Base-by-base conservation (phyloP, 169 alveolate genomes). In the Eimeria praecox region DNA sequence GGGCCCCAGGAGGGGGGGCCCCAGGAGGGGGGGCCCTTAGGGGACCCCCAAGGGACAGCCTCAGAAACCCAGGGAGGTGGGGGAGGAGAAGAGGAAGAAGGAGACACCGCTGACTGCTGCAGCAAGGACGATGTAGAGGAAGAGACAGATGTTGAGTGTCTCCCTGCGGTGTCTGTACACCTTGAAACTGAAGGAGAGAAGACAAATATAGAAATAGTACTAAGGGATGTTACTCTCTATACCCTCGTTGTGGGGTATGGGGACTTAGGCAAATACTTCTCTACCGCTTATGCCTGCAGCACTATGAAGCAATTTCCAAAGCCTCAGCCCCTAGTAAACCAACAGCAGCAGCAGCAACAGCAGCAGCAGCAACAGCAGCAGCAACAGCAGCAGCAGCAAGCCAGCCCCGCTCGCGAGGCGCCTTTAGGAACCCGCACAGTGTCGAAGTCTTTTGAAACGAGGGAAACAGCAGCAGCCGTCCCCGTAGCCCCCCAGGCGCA, bases 151-250 rank as follows among this genome's bases (percentile, higher is more conserved):
- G 73, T 12, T 8, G 52, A 35, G 0, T 78, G 88, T 20, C 77
- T 69, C 42, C 92, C 95, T 18, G 95, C 95, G 3, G 40, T 92
- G 85, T 52, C 87, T n/a, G 40, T 92, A 35, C 91, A 80, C 52
- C 66, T 92, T 64, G 85, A 35, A n/a, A 78, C 95, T 1, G 87
- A 85, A 8, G 38, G 35, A 4, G 87, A 78, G 20, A 73, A 52
- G 46, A 86, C 77, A 10, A 59, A 38, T 54, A 66, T 97, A 27
- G 97, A 96, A 9, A 83, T 96, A 38, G 90, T 75, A 75, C 96
- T 97, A 30, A 82, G 95, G 16, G 96, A 96, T 86, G 96, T 96
- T 9, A 97, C 94, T 16, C 96, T 97, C n/a, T 96, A 97, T 44
- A 49, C 97, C 44, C 83, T 97, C 44, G 90, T 95, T 59, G 96